Conservation (phyloP, 306 rosid species). For the Begonia fuchsioides region DNA sequence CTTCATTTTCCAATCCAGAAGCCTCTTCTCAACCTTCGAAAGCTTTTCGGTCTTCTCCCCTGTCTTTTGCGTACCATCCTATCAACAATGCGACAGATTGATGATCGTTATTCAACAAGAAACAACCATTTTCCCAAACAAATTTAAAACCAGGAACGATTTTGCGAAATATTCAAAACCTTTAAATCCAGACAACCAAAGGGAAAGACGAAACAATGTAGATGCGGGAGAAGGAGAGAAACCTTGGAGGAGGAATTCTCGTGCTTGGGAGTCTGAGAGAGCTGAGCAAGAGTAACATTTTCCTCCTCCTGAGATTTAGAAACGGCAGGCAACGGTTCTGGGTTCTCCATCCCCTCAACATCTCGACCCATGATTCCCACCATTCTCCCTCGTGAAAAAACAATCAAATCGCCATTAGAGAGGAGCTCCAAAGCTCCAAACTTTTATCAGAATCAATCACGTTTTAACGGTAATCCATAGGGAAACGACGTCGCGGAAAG, state of each 20-base stretch:
- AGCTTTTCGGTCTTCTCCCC: constrained; percentile 25
- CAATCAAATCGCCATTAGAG: not conserved
- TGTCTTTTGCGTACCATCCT: constrained; percentile 31
- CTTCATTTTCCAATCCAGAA: constrained; percentile 16
- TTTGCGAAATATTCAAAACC: not conserved
- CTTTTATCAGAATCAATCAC: not conserved
- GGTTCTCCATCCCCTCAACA: constrained; percentile 1
- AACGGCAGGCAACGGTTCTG: constrained; percentile 8
- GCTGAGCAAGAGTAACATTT: constrained; percentile 13
- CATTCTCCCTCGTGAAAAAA: constrained; percentile 5
- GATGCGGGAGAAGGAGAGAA: constrained; percentile 11
- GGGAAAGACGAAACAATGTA: not conserved
- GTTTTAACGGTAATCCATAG: not conserved
- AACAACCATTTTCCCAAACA: not conserved
- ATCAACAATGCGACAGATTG: constrained; percentile 20
- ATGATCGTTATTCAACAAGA: too few species aligned
- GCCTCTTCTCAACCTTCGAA: constrained; percentile 20
- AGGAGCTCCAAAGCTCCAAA: not conserved
- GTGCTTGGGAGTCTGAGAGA: constrained; percentile 11
- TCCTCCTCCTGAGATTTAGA: constrained; percentile 7
- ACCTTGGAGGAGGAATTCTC: constrained; percentile 14
- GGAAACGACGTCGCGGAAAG: not conserved
- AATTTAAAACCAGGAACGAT: not conserved
- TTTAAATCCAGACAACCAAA: not conserved
- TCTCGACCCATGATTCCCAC: constrained; percentile 7